These are phyloP conservation scores for Cochlearia excelsa DNA, from an alignment of 345 rosid genomes.

Conservation along the genomic window DNA sequence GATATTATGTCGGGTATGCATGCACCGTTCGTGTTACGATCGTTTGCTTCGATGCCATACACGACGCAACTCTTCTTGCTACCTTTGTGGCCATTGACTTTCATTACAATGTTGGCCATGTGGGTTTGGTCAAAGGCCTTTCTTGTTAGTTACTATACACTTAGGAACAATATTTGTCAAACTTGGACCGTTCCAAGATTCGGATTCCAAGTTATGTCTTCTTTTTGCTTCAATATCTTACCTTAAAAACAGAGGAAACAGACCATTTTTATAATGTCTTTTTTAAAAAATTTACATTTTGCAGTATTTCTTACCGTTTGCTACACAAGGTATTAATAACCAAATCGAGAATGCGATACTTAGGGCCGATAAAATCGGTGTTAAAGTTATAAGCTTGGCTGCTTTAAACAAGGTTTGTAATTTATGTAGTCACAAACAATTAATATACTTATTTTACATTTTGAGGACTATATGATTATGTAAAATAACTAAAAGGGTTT, in stretches of 20 bases:
- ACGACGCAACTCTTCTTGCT: conserved; percentile 41
- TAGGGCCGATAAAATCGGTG: conserved; percentile 73
- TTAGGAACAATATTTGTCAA: conserved; percentile 64
- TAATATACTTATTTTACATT: conserved; percentile 5
- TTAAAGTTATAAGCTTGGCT: conserved; percentile 95
- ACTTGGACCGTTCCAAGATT: conserved; percentile 86
- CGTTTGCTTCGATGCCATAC: conserved; percentile 61
- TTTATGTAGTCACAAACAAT: neutral
- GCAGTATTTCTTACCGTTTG: conserved; percentile 98
- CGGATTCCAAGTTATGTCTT: conserved; percentile 67
- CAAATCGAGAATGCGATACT: conserved; percentile 80
- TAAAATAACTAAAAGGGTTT: conserved; percentile 5
- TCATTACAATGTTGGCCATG: conserved; percentile 49
- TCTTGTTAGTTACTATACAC: conserved; percentile 50
- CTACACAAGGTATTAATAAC: conserved; percentile 74
- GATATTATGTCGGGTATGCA: conserved; percentile 67
- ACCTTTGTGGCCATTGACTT: conserved; percentile 47
- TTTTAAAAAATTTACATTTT: neutral
- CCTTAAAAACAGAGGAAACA: neutral
- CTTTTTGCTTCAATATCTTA: too few species aligned
- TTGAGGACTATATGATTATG: too few species aligned
- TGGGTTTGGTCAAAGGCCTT: conserved; percentile 83
- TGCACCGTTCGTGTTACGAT: conserved; percentile 56
- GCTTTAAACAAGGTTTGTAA: conserved; percentile 46
- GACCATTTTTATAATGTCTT: neutral